phyloP scores from a whole-genome alignment of 768 basidiomycete genomes.

The Sporobolomyces roseus region DNA sequence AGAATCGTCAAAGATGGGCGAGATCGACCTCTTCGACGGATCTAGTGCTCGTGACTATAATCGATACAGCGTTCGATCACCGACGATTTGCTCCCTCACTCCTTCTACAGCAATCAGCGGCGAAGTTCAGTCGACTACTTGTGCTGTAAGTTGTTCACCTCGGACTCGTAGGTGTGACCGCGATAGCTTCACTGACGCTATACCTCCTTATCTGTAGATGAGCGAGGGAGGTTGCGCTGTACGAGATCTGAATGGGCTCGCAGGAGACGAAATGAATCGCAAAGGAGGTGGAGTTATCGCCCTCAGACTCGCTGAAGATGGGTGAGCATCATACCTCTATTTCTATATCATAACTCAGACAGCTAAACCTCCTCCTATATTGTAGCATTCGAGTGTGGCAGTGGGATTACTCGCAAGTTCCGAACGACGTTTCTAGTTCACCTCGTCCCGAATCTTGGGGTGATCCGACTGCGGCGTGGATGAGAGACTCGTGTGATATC shows the following conservation, averaged over 20 bases:
- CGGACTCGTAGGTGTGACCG: too few relatives aligned
- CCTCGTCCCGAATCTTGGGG: neutral
- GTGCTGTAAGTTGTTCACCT: too few relatives aligned
- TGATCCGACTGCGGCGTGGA: neutral
- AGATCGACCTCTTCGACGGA: slow-evolving; percentile 15
- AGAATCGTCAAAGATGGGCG: neutral
- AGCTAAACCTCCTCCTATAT: neutral
- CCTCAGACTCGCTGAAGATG: neutral
- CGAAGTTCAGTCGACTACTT: too few relatives aligned
- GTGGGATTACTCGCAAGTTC: slow-evolving; percentile 3
- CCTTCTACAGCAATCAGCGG: neutral
- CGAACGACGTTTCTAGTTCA: neutral
- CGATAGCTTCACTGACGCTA: neutral
- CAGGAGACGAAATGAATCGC: neutral
- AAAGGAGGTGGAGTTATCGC: slow-evolving; percentile 5
- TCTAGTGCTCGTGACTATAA: neutral
- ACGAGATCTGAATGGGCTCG: neutral
- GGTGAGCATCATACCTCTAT: neutral
- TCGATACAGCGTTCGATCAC: slow-evolving; percentile 3
- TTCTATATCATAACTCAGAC: neutral
- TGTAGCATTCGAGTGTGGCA: slow-evolving; percentile 2
- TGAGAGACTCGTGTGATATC: neutral
- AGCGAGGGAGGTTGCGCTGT: neutral
- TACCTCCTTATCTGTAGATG: too few relatives aligned
- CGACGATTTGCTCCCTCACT: neutral